phyloP scores from a whole-genome alignment of 2,329 filamentous ascomycete genomes.

The Colletotrichum sp. region DNA sequence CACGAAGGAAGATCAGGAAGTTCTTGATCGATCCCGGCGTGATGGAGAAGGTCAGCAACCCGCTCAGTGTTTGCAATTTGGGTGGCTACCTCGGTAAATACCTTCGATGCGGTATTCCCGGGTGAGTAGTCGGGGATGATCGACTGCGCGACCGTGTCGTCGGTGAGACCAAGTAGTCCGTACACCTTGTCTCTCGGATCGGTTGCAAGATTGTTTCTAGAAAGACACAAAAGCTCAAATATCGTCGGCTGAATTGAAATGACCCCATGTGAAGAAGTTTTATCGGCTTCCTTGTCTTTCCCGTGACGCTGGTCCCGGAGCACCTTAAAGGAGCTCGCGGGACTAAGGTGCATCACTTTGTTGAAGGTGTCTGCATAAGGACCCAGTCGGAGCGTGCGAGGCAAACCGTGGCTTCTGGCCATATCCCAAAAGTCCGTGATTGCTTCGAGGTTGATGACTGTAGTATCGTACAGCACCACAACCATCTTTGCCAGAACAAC shows the following conservation, averaged over 20 bases:
- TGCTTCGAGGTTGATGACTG: neutral
- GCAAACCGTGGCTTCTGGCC: neutral
- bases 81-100: neutral
- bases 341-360: neutral
- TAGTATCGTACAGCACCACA: neutral
- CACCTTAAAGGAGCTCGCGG: neutral
- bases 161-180: neutral
- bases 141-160: neutral
- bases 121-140: neutral
- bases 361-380: neutral
- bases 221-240: neutral
- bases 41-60: neutral
- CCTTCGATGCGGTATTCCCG: neutral
- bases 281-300: neutral
- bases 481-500: neutral
- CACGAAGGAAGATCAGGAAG: neutral
- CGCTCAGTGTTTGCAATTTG: neutral
- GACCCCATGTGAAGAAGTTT: neutral
- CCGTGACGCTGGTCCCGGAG: neutral
- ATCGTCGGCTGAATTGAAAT: neutral
- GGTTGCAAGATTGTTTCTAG: conserved; percentile 2
- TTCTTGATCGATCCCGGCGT: neutral
- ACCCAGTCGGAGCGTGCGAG: neutral
- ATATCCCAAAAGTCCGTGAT: neutral
- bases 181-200: conserved; percentile 1